Percentiles rank a stretch among this genome's conserved stretches.
phyloP scores from a whole-genome alignment of 805 yeast species.

The Pichia thaimueangensis region DNA sequence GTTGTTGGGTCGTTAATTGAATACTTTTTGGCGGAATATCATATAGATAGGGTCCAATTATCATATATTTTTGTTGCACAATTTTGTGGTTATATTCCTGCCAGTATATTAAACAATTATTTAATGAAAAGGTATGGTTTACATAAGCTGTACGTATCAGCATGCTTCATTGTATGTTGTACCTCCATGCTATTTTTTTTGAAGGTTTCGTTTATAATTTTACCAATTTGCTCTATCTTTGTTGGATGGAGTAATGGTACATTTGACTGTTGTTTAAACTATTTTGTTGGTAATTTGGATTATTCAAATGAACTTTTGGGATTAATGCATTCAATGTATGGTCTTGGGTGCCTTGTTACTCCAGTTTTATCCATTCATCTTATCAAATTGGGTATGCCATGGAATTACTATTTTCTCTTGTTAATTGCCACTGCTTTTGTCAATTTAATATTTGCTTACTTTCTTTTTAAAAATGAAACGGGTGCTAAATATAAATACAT shows the following conservation, averaged over 20 bases:
- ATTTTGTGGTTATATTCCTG: conserved; percentile 47
- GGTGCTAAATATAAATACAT: conserved; percentile 36
- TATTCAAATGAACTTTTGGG: conserved; percentile 48
- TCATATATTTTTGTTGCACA: conserved; percentile 47
- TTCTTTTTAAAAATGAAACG: conserved; percentile 38
- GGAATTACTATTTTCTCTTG: conserved; percentile 42
- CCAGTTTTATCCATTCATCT: conserved; percentile 41
- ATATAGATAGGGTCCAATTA: conserved; percentile 40
- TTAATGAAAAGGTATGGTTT: conserved; percentile 42
- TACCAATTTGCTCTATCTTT: conserved; percentile 34
- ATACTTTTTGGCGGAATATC: conserved; percentile 39
- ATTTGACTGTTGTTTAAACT: conserved; percentile 48
- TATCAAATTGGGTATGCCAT: conserved; percentile 32
- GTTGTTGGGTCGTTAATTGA: conserved; percentile 57
- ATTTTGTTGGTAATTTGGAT: conserved; percentile 43
- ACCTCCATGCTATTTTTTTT: conserved; percentile 29
- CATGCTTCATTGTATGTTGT: conserved; percentile 11
- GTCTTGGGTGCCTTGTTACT: conserved; percentile 47
- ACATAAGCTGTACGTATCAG: conserved; percentile 35
- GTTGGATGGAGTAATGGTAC: conserved; percentile 53
- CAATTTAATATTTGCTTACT: conserved; percentile 21
- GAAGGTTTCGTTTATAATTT: conserved; percentile 36
- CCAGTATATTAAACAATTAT: conserved; percentile 43
- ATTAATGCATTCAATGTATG: conserved; percentile 46
- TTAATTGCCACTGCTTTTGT: conserved; percentile 27